These are phyloP conservation scores for Gardenia jasminoides DNA, from an alignment of 257 asterid genomes.

Conservation along the genomic window DNA sequence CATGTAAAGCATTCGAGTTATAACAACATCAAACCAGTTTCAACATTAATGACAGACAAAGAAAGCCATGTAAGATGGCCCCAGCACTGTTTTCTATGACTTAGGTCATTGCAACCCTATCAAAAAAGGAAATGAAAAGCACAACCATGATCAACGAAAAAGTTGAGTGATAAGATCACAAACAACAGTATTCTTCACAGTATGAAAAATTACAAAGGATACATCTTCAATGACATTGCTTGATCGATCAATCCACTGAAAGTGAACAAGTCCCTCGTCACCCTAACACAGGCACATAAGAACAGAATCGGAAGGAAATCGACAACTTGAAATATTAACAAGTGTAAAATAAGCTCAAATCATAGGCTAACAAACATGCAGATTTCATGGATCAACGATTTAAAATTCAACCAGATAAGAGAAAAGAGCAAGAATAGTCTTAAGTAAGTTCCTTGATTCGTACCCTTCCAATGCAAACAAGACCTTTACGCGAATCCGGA, in stretches of 20 bases:
- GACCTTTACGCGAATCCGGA: conserved; percentile 92
- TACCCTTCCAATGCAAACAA: conserved; percentile 92
- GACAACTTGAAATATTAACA: neutral
- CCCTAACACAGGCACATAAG: conserved; percentile 49
- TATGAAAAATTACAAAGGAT: conserved; percentile 42
- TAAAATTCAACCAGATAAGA: conserved; percentile 4
- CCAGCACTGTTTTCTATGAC: neutral
- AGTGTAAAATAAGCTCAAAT: neutral
- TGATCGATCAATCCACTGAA: conserved; percentile 89
- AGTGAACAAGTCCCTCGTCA: conserved; percentile 83
- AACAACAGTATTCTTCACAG: conserved; percentile 13
- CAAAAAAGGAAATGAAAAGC: neutral
- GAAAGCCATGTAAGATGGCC: neutral
- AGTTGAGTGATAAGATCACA: neutral
- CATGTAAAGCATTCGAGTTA: too few relatives aligned
- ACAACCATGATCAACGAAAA: neutral
- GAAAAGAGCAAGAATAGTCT: conserved; percentile 6
- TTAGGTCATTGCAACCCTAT: neutral
- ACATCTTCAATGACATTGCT: conserved; percentile 71
- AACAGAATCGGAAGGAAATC: conserved; percentile 8
- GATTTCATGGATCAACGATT: neutral
- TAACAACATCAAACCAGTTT: neutral
- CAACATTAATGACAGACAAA: neutral
- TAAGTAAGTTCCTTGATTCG: conserved; percentile 9
- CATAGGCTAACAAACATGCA: neutral